Evolutionary conservation across 805 yeast species (phyloP), one percentile per base, ranked within the genome.

Genomic region (Pichia rugopelliculosa): DNA sequence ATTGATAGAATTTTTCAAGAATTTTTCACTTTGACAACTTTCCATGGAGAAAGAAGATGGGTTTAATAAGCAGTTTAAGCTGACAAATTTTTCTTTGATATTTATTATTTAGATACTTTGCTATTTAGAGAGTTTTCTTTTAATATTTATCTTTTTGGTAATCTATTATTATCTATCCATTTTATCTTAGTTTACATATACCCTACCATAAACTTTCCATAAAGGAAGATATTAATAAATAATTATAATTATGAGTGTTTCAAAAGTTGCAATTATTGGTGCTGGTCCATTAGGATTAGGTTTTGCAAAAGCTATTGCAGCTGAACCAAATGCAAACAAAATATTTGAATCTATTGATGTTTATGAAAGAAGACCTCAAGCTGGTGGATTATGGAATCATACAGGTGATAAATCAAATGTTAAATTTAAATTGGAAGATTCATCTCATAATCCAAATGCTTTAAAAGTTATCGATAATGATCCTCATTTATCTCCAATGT

Each of bases 221-320:
- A 20, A 18, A 36, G 22, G 11, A 36, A 36, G 15, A 12, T 36
- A 36, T 3, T 8, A 20, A 18, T 18, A 15, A 27, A 27, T n/a
- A 34, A 34, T 17, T 37, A 7, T 20, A 22, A 34, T 8, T 20
- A 43, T 43, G 46, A 37, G 44, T 26, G 44, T 46, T 22, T 42
- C 51, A 18, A 45, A 51, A 51, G 44, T 65, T 41, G 68, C 67
- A 12, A 59, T 65, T 23, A 61, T 65, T 17, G 69, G 69, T 40
- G 69, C 66, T 24, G 69, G 69, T 1, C 67, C 68, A 15, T 53
- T 61, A 8, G 69, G 69, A 8, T 48, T 61, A 4, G 68, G 66
- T 3, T 53, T 57, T 43, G 68, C 69, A 11, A 62, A 65, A 41
- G 65, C 69, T 4, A 40, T 65, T 17, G 61, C 62, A 10, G 45